Conservation (phyloP, 1,139 yeast genomes). For the Kodamaea anthophila region DNA sequence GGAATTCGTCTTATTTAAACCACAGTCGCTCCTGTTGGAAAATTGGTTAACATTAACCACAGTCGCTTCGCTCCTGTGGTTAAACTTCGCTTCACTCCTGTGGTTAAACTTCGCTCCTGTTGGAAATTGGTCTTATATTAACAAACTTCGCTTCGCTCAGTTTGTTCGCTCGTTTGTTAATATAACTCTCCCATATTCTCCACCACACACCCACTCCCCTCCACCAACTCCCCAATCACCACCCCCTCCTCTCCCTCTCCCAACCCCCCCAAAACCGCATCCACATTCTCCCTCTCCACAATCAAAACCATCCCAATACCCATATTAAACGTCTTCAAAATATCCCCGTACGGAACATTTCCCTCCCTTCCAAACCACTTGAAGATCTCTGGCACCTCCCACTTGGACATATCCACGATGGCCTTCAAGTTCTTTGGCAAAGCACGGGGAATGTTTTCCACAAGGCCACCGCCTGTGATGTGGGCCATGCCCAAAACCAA, state of each 20-base stretch:
- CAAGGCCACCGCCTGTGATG: conserved; percentile 97
- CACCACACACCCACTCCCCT: conserved; percentile 57
- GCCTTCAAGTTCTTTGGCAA: conserved; percentile 80
- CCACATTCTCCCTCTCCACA: conserved; percentile 61
- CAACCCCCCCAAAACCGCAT: conserved; percentile 48
- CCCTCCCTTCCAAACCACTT: conserved; percentile 93
- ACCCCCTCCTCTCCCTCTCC: conserved; percentile 69
- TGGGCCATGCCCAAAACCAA: conserved; percentile 86
- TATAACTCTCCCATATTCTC: conserved; percentile 56
- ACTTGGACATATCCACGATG: conserved; percentile 64
- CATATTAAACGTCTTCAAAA: conserved; percentile 86
- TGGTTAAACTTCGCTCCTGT: no score
- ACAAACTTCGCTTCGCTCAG: no score
- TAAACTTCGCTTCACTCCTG: no score
- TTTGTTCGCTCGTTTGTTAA: no score
- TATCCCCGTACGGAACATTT: conserved; percentile 77
- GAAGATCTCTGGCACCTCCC: conserved; percentile 87
- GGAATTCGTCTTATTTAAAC: no score
- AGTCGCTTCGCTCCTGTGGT: no score
- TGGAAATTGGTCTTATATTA: no score
- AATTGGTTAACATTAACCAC: no score
- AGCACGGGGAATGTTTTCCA: conserved; percentile 94
- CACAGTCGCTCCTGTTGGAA: no score
- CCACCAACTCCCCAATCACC: conserved; percentile 68
- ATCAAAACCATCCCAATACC: conserved; percentile 97